Base-by-base conservation (phyloP, 768 basidiomycete genomes). In the Amylocystis lapponica region DNA sequence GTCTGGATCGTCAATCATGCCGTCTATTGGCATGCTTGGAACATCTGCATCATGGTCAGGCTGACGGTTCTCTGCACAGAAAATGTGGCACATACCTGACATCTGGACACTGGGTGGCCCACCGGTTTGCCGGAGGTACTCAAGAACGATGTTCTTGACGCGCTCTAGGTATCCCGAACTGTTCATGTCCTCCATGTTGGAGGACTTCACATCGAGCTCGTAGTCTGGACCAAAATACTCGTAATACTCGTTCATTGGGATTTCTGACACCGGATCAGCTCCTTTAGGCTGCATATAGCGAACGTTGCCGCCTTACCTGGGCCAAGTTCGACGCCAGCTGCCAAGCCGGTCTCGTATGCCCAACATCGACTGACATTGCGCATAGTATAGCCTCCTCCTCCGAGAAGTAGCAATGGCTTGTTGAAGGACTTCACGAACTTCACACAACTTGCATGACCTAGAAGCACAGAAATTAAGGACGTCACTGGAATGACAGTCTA, bases 151-250 rank as follows among this genome's bases (percentile, higher is more conserved):
- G 41, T 80, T 78, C 61, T 88, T 93, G 46, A 98, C 83, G 35
- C 96, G 89, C 33, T 95, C 86, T 46, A 99, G 72, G 63, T 98
- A 99, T 47, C 88, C 87, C 4, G 78, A 79, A 3, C 89, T 88
- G 59, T 99, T 99, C 68, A 95, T 68, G 58, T 99, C 95, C 52
- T 96, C 93, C 47, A 91, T 86, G 60, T 98, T 99, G 11, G 90
- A 93, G 11, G 91, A 69, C 55, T 85, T 89, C 22, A 99, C 96
- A 59, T 99, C 91, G 25, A 99, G 76, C 60, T 93, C 81, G 57
- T 98, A 97, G 56, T 95, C 91, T 3, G 96, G 96, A 1, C 96
- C 96, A 62, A 97, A 98, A 64, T 98, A 98, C 59, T 98, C 95
- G 58, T 94, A 98, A 66, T 98, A 99, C 66, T 99, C 96, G 57